Percentiles rank a stretch among this genome's conserved stretches.
Conservation (phyloP, 768 basidiomycete genomes). For the Auricularia cornea region DNA sequence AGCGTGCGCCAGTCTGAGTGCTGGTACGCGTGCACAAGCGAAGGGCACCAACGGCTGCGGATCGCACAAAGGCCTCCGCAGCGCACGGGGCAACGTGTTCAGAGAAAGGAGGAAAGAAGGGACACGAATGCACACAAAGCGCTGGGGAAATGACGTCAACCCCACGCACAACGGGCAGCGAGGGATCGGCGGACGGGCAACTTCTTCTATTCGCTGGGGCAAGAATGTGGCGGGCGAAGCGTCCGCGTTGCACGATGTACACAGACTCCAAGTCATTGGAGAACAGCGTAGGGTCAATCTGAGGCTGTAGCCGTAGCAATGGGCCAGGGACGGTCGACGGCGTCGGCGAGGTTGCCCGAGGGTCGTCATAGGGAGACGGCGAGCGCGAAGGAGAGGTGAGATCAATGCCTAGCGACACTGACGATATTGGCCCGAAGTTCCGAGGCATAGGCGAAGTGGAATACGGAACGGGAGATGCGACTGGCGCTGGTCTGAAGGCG, state of each 20-base stretch:
- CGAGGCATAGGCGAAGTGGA: constrained; percentile 31
- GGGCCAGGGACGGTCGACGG: constrained; percentile 31
- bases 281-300: constrained; percentile 73
- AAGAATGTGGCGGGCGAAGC: constrained; percentile 77
- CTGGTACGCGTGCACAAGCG: too few relatives aligned
- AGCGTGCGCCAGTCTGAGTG: too few relatives aligned
- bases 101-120: too few relatives aligned
- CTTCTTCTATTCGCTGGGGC: too few relatives aligned
- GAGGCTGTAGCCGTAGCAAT: constrained; percentile 54
- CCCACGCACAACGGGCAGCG: too few relatives aligned
- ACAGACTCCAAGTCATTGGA: constrained; percentile 88
- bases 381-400: constrained; percentile 37
- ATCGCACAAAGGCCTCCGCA: too few relatives aligned
- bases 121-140: too few relatives aligned
- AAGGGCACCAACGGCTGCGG: too few relatives aligned
- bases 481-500: constrained; percentile 55
- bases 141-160: too few relatives aligned
- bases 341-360: constrained; percentile 29
- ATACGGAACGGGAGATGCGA: constrained; percentile 43
- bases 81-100: too few relatives aligned
- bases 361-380: constrained; percentile 32
- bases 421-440: constrained; percentile 21
- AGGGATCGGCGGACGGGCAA: too few relatives aligned
- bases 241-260: constrained; percentile 71
- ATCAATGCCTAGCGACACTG: constrained; percentile 27